Percentiles rank a stretch among this genome's conserved stretches.
phyloP scores from a whole-genome alignment of 202 grass and related monocot genomes.

The Carex sylvatica region DNA sequence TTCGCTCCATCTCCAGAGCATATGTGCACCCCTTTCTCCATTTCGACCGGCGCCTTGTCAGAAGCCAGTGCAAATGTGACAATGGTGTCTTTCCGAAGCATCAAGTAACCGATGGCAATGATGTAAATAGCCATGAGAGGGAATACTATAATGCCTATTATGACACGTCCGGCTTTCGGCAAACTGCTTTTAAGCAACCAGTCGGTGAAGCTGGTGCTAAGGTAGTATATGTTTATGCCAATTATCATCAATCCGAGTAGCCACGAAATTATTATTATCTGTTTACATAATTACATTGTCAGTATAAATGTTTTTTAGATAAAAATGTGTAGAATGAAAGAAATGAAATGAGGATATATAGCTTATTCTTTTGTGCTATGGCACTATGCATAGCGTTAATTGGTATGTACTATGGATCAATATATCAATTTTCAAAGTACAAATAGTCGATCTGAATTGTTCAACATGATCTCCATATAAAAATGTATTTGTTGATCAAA shows the following conservation, averaged over 20 bases:
- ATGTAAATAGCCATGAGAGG: conserved; percentile 66
- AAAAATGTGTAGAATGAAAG: not conserved
- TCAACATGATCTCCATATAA: too few species aligned
- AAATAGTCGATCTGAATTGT: too few species aligned
- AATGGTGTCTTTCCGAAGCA: conserved; percentile 62
- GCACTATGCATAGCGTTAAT: too few species aligned
- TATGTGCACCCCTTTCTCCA: conserved; percentile 44
- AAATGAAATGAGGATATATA: not conserved
- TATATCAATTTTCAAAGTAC: too few species aligned
- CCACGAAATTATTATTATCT: conserved; percentile 83
- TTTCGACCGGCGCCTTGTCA: conserved; percentile 29
- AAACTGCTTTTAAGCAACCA: conserved; percentile 71
- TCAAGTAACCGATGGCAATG: conserved; percentile 58
- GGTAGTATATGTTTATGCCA: conserved; percentile 77
- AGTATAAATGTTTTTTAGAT: not conserved
- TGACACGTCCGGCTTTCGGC: conserved; percentile 43
- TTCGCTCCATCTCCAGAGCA: not conserved
- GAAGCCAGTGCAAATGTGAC: conserved; percentile 38
- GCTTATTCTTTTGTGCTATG: not conserved
- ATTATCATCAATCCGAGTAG: conserved; percentile 56
- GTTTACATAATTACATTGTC: conserved; percentile 8
- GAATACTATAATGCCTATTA: conserved; percentile 49
- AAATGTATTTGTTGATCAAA: too few species aligned
- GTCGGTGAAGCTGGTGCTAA: conserved; percentile 65
- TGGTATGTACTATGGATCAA: too few species aligned